Percentiles rank a stretch among this genome's conserved stretches.
These are phyloP conservation scores for Syzygium malaccense DNA, from an alignment of 441 rosid genomes.

Conservation along the genomic window DNA sequence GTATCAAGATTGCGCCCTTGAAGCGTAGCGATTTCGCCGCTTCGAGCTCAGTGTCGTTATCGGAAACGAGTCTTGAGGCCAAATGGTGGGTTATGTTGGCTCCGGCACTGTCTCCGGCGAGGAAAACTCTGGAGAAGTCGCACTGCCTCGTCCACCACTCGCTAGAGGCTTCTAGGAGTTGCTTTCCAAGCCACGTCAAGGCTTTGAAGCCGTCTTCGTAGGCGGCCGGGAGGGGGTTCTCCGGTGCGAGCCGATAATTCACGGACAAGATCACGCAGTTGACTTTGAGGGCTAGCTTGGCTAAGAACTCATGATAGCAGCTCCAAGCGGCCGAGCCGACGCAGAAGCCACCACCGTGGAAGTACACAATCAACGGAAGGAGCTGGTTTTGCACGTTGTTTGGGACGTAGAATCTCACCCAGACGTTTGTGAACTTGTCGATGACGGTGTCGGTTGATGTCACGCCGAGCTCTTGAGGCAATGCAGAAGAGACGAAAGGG, in stretches of 20 bases:
- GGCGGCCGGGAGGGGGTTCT: slow-evolving; percentile 70
- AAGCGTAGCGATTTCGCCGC: slow-evolving; percentile 9
- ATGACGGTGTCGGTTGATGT: slow-evolving; percentile 38
- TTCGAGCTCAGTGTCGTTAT: neutral
- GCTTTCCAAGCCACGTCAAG: slow-evolving; percentile 48
- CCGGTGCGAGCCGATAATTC: slow-evolving; percentile 79
- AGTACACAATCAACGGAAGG: slow-evolving; percentile 53
- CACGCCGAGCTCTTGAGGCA: slow-evolving; percentile 37
- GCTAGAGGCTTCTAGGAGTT: slow-evolving; percentile 17
- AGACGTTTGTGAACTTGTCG: slow-evolving; percentile 39
- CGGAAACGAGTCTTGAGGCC: slow-evolving; percentile 17
- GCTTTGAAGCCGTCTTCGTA: slow-evolving; percentile 54
- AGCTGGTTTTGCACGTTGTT: slow-evolving; percentile 14
- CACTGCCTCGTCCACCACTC: slow-evolving; percentile 51
- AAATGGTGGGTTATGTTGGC: slow-evolving; percentile 64
- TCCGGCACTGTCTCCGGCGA: slow-evolving; percentile 84
- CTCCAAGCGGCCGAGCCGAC: slow-evolving; percentile 80
- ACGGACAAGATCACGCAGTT: slow-evolving; percentile 57
- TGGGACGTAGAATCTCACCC: slow-evolving; percentile 72
- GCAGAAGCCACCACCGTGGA: slow-evolving; percentile 92
- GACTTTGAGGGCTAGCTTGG: slow-evolving; percentile 34
- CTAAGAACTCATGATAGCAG: slow-evolving; percentile 70
- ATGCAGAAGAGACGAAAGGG: slow-evolving; percentile 36
- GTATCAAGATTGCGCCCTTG: slow-evolving; percentile 50
- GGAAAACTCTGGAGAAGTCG: slow-evolving; percentile 32